These are phyloP conservation scores for Takakia lepidozioides DNA, from an alignment of 225 moss, liverwort and hornwort genomes.

Conservation along the genomic window DNA sequence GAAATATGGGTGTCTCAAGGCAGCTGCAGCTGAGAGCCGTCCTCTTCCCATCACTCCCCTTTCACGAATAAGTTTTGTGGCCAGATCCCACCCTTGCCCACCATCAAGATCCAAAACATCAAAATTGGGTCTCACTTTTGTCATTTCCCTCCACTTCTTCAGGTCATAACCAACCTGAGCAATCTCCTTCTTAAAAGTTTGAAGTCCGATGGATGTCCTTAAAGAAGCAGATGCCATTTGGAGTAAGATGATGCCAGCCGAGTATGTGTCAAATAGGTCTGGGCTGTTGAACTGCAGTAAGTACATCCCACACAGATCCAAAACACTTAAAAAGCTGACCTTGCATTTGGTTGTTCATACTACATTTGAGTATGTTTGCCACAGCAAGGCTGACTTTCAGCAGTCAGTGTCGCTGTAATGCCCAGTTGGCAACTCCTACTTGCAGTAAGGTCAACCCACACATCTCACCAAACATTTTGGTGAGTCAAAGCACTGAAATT, in stretches of 20 bases:
- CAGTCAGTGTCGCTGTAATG: too few relatives aligned
- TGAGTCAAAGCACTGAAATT: too few relatives aligned
- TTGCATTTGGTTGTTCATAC: too few relatives aligned
- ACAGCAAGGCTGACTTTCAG: too few relatives aligned
- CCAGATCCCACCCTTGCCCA: constrained; percentile 88
- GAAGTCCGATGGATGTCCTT: constrained; percentile 68
- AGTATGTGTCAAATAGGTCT: constrained; percentile 92
- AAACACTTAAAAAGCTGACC: too few relatives aligned
- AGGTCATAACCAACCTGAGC: constrained; percentile 54
- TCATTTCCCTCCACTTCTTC: constrained; percentile 53
- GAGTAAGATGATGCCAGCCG: constrained; percentile 74
- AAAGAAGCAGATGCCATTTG: constrained; percentile 59
- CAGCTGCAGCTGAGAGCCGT: constrained; percentile 62
- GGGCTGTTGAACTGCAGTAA: constrained; percentile 58
- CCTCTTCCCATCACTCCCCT: constrained; percentile 53
- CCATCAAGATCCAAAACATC: constrained; percentile 79
- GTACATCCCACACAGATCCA: background rate
- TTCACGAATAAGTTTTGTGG: constrained; percentile 63
- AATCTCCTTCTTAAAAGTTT: constrained; percentile 74
- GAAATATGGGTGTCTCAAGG: constrained; percentile 83
- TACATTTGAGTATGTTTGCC: too few relatives aligned
- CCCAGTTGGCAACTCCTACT: too few relatives aligned
- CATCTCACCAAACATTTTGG: too few relatives aligned
- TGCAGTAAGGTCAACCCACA: too few relatives aligned
- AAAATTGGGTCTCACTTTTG: constrained; percentile 56